Evolutionary conservation across 164 flowering plant genomes (phyloP), one percentile per base, ranked within the genome.

Genomic region (Magnolia kwangsiensis): DNA sequence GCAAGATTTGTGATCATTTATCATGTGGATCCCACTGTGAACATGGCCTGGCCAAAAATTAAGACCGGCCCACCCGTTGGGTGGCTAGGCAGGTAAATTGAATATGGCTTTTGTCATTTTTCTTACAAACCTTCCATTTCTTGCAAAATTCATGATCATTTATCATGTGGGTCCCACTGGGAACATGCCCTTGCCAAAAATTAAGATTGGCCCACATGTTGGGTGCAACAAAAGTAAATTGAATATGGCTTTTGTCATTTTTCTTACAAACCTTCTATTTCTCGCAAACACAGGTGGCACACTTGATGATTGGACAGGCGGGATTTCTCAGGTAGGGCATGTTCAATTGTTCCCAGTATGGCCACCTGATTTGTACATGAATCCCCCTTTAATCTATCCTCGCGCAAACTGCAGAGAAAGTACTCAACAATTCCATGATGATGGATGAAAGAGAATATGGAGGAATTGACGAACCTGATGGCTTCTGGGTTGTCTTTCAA

Each of bases 401-500:
- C 18, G 10, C 19, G 18, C 11, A 16, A 11, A 55, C 18, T 11
- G 13, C 13, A 55, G 61, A 16, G 18, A 10, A 16, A 55, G 16
- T 10, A 55, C 5, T 55, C 14, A 11, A 55, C 2, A 11, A 55
- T 16, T 55, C 61, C 13, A 55, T 11, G 18, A 55, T 55, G 61
- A 55, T 4, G 18, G 16, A 55, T 55, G 61, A 11, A 37, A 55
- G 61, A 55, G 18, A 13, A 2, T 16, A 55, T 11, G 18, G 8
- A 11, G 13, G 19, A 2, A 55, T 1, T 55, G 18, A 4, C 61
- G 16, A 55, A 91, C 99, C 98, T 96, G 79, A 92, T 78, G 67
- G 93, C 80, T 78, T 92, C 96, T 23, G 99, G 93, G 66, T 93
- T 88, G 76, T 87, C 90, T 78, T 84, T 86, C 74, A 89, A 75